Evolutionary conservation across 331 rosid species (phyloP), one percentile per base, ranked within the genome.

Genomic region (Prunus yedoensis): DNA sequence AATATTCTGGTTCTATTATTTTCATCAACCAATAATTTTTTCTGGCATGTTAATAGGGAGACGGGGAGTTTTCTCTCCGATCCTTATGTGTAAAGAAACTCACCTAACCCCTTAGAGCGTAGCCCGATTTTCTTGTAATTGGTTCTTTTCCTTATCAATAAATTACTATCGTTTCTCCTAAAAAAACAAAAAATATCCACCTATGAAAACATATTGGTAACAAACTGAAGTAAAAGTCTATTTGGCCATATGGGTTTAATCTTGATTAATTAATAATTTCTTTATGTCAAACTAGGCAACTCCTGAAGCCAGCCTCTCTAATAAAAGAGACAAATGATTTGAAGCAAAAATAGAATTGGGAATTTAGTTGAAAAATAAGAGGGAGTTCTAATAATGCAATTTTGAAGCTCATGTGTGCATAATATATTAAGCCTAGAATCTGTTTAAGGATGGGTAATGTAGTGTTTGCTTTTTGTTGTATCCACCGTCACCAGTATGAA

Each of bases 251-350:
- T 56, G 14, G 61, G 10, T 56, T 56, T 56, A 56, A 20, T 56
- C n/a, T 56, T 9, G 23, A 8, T 17, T 8, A 20, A 54, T 10
- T 56, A 25, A 23, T 58, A 32, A 12, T 58, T 58, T 58, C 64
- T 70, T 0, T 11, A n/a, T 35, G 51, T 54, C 75, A 54, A 35
- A 53, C 64, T 71, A 12, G 64, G 64, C 75, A n/a, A 53, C 51
- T 32, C 17, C 56, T 43, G 35, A 67, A 67, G 71, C 7, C 64
- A 9, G 15, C n/a, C 18, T 51, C n/a, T 14, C 6, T 32, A 51
- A 51, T 51, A 51, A 51, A 28, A 38, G 21, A 30, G 17, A 25
- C 32, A 28, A 59, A 59, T 59, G 64, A 59, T 2, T 20, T 58
- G 38, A 11, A 38, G 53, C 35, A 54, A 21, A 71, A 13, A 3